Evolutionary conservation across 2,329 filamentous ascomycete genomes (phyloP).

Genomic region (Pyricularia grisea): DNA sequence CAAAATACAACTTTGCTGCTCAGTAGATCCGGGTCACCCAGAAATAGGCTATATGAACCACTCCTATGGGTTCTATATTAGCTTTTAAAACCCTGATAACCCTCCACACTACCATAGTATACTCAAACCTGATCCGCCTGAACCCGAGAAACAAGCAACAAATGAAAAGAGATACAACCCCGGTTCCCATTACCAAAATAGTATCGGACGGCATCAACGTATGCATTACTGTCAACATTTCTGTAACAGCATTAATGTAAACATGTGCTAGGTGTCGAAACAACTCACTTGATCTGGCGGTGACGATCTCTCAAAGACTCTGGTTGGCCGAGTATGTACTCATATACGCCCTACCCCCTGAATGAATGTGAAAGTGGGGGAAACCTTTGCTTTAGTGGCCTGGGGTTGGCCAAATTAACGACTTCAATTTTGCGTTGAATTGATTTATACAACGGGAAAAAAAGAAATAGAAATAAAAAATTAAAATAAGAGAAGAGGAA

Average conservation of each 20-base stretch:
- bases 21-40: background rate
- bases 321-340: too few species aligned
- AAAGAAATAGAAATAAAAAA: too few species aligned
- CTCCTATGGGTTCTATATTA: background rate
- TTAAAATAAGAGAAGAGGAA: too few species aligned
- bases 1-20: background rate
- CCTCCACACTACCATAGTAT: background rate
- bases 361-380: too few species aligned
- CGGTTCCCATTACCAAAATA: background rate
- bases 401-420: too few species aligned
- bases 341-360: too few species aligned
- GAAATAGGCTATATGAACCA: background rate
- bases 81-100: background rate
- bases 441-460: too few species aligned
- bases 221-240: background rate
- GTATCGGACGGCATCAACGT: background rate
- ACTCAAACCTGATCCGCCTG: background rate
- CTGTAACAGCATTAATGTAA: background rate
- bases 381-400: too few species aligned
- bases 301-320: too few species aligned
- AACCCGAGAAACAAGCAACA: background rate
- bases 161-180: background rate
- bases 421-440: too few species aligned
- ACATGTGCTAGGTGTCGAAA: background rate
- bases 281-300: too few species aligned